Evolutionary conservation across 495 filamentous ascomycete genomes (phyloP).

Genomic region (Neurospora tetrasperma): DNA sequence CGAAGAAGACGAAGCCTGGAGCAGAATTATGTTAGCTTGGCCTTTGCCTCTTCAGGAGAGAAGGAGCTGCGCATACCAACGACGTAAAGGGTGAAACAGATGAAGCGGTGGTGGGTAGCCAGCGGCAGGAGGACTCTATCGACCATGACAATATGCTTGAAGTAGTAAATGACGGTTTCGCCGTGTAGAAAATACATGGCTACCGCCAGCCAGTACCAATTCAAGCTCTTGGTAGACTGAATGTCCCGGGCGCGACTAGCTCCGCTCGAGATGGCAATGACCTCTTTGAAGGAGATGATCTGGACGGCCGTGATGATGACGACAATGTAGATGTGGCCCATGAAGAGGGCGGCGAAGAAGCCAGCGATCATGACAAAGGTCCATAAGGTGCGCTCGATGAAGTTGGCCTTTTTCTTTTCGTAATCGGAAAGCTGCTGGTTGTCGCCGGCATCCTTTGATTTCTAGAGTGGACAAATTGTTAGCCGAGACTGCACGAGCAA

Average conservation of each 20-base stretch:
- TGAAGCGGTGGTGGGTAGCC: constrained; percentile 96
- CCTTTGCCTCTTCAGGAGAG: background rate
- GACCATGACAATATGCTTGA: constrained; percentile 96
- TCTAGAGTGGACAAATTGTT: constrained; percentile 17
- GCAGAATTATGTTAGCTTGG: constrained; percentile 7
- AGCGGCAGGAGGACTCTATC: constrained; percentile 86
- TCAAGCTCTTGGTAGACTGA: constrained; percentile 87
- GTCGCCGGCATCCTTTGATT: constrained; percentile 16
- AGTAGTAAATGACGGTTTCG: constrained; percentile 98
- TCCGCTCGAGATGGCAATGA: constrained; percentile 94
- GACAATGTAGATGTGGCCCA: constrained; percentile 95
- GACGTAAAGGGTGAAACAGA: constrained; percentile 94
- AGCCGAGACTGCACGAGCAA: background rate
- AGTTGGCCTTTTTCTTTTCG: constrained; percentile 97
- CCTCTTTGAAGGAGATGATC: constrained; percentile 97
- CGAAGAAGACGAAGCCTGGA: constrained; percentile 96
- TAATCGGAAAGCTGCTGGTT: constrained; percentile 51
- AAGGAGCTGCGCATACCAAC: constrained; percentile 58
- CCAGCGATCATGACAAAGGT: constrained; percentile 91
- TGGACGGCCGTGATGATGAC: constrained; percentile 85
- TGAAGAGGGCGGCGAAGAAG: constrained; percentile 87
- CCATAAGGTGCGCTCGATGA: constrained; percentile 97
- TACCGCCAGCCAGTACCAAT: constrained; percentile 98
- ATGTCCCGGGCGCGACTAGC: constrained; percentile 84
- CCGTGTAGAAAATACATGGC: constrained; percentile 99